Conservation (phyloP, 768 basidiomycete genomes). For the Coprinellus micaceus region DNA sequence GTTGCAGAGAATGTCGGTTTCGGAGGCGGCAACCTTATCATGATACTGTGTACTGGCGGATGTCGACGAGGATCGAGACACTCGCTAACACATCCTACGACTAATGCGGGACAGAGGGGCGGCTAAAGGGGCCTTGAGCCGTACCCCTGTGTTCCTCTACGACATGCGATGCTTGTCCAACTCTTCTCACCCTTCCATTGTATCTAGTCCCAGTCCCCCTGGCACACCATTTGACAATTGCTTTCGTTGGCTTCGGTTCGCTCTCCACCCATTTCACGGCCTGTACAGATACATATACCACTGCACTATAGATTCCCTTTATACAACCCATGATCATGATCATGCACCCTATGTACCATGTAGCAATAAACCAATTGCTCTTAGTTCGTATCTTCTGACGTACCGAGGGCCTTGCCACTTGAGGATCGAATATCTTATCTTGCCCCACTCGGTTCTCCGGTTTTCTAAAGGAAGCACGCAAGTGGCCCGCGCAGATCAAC, state of each 20-base stretch:
- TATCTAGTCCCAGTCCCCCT: background rate
- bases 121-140: no score
- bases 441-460: no score
- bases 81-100: background rate
- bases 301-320: background rate
- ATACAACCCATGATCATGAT: background rate
- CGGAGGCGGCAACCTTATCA: background rate
- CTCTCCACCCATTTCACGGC: background rate
- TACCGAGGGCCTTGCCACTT: no score
- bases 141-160: no score
- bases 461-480: no score
- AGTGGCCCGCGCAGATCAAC: no score
- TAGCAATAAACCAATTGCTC: no score
- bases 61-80: background rate
- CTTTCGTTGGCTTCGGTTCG: background rate
- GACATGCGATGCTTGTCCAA: no score
- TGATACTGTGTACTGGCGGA: background rate
- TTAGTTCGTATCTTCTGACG: no score
- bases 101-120: no score
- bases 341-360: background rate
- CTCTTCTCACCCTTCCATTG: no score
- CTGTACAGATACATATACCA: background rate
- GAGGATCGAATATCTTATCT: no score
- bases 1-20: slow-evolving; percentile 1
- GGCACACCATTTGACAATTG: background rate